phyloP scores from a whole-genome alignment of 306 rosid genomes.

The Vigna nakashimae region DNA sequence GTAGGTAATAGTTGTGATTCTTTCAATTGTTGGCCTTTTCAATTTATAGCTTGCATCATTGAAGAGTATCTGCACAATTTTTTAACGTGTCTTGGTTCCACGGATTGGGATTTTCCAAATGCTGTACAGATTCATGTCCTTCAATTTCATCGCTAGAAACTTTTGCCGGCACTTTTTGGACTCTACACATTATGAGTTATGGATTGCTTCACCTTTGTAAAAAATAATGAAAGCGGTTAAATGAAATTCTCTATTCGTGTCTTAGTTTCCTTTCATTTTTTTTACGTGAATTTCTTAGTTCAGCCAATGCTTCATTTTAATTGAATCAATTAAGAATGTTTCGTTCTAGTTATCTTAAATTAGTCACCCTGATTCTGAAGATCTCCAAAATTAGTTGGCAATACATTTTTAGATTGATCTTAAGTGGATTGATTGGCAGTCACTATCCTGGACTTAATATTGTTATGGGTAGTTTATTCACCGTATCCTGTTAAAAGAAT shows the following conservation, averaged over 20 bases:
- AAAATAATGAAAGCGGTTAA: neutral
- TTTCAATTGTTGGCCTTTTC: neutral
- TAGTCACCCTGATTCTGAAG: slow-evolving; percentile 2
- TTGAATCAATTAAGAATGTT: neutral
- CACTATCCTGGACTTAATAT: neutral
- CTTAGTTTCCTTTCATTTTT: slow-evolving; percentile 20
- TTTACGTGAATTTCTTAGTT: slow-evolving; percentile 9
- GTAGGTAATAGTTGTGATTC: neutral
- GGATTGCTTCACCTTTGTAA: neutral
- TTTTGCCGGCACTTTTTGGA: slow-evolving; percentile 14
- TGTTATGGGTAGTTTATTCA: slow-evolving; percentile 1
- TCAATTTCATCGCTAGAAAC: neutral
- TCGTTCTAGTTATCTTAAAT: slow-evolving; percentile 15
- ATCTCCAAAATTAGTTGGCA: slow-evolving; percentile 19
- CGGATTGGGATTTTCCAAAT: slow-evolving; percentile 10
- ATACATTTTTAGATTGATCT: slow-evolving; percentile 25
- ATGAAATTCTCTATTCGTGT: slow-evolving; percentile 6
- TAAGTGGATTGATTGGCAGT: slow-evolving; percentile 10
- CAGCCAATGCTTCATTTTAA: slow-evolving; percentile 13
- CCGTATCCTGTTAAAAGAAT: neutral
- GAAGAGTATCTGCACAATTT: neutral
- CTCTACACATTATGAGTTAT: neutral
- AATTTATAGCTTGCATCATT: slow-evolving; percentile 38
- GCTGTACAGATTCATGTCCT: neutral
- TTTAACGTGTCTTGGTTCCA: neutral